Evolutionary conservation across 1,139 yeast species (phyloP).

Genomic region (Candida freyschussii): DNA sequence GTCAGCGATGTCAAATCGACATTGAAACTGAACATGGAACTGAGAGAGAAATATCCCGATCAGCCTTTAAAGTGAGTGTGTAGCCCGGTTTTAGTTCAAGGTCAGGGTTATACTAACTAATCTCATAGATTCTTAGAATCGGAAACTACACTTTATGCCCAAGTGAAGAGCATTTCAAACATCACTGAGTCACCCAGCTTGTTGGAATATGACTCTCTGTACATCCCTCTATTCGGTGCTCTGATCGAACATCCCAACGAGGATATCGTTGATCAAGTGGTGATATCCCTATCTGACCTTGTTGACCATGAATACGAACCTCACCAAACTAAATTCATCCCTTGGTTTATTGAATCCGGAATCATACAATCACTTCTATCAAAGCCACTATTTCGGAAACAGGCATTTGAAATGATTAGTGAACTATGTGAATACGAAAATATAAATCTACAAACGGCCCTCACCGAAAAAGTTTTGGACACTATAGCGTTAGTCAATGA

Average conservation of each 20-base stretch:
- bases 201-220: conserved; percentile 1
- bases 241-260: conserved; percentile 29
- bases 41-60: conserved; percentile 26
- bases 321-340: conserved; percentile 4
- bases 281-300: conserved; percentile 8
- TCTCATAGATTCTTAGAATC: conserved; percentile 23
- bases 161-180: conserved; percentile 28
- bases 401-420: conserved; percentile 4
- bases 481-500: conserved; percentile 2
- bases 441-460: conserved; percentile 1
- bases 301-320: conserved; percentile 12
- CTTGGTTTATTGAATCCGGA: conserved; percentile 4
- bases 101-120: not conserved
- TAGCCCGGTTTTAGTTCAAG: not conserved
- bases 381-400: not conserved
- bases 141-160: conserved; percentile 28
- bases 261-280: conserved; percentile 28
- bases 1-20: conserved; percentile 3
- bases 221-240: not conserved
- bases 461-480: conserved; percentile 6
- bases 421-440: conserved; percentile 8
- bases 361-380: conserved; percentile 1
- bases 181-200: conserved; percentile 14
- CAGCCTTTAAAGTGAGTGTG: conserved; percentile 30
- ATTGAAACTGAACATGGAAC: conserved; percentile 25